A percentile compares a stretch with the other conserved stretches of the same genome.
These are phyloP conservation scores for Hymenoscyphus salicellus DNA, from an alignment of 2,329 filamentous ascomycete species.

Conservation along the genomic window DNA sequence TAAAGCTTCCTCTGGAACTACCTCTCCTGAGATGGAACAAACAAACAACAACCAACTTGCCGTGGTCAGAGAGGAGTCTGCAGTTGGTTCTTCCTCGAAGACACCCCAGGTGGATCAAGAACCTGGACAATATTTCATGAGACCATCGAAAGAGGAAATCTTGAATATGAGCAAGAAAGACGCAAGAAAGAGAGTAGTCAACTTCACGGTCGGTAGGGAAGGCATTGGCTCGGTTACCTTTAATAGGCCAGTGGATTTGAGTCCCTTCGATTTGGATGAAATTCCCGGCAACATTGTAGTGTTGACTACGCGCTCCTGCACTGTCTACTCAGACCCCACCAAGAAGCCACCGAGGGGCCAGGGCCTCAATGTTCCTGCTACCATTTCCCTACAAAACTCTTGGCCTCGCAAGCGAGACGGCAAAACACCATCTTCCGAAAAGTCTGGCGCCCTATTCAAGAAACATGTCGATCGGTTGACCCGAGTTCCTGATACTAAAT, in stretches of 20 bases:
- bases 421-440: constrained; percentile 53
- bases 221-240: constrained; percentile 82
- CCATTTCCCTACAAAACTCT: constrained; percentile 84
- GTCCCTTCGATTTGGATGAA: constrained; percentile 72
- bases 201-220: constrained; percentile 78
- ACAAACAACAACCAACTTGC: constrained; percentile 71
- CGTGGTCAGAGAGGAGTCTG: constrained; percentile 71
- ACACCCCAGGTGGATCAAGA: constrained; percentile 24
- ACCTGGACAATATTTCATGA: constrained; percentile 83
- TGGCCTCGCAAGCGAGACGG: constrained; percentile 74
- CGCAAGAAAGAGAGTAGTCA: constrained; percentile 69
- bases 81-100: constrained; percentile 31
- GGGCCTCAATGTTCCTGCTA: constrained; percentile 86
- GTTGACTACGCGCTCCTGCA: constrained; percentile 74
- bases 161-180: constrained; percentile 45
- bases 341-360: constrained; percentile 83
- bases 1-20: constrained; percentile 34
- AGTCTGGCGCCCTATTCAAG: constrained; percentile 62
- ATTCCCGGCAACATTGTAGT: constrained; percentile 74
- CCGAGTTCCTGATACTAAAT: constrained; percentile 75
- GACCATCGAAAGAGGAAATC: constrained; percentile 71
- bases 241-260: constrained; percentile 78
- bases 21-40: constrained; percentile 65
- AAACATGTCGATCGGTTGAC: constrained; percentile 83
- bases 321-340: constrained; percentile 73